Evolutionary conservation across 352 stramenopile species (phyloP), one percentile per base, ranked within the genome.

Genomic region (Phytophthora tubulina): DNA sequence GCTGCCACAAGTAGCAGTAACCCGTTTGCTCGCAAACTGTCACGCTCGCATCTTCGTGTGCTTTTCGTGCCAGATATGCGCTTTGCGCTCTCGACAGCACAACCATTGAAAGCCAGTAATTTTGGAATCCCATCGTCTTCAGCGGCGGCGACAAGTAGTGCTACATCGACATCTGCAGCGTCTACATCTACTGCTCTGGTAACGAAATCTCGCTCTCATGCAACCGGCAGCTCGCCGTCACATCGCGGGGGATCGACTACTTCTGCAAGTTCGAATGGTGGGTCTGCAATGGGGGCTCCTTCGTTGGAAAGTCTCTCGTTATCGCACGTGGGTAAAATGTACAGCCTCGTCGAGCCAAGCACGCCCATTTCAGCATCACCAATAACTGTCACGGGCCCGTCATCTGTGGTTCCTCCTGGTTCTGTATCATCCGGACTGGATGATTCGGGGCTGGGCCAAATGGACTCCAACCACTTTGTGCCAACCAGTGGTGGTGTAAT

Each of bases 281-380:
- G 54, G 6, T 58, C 61, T 21, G 27, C 63, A 30, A 63, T 14
- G 13, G 74, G 67, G 3, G 63, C 74, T 21, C 66, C 76, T 11
- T 78, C 88, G 7, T 67, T 95, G 48, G 89, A 95, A 42, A 95
- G 89, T 41, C 56, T 96, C 9, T 92, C 88, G 0, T 67, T 95
- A 14, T 85, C 85, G 2, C 69, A 92, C 7, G 89, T 96, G 27
- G 82, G 93, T 44, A 90, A 90, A 41, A 93, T 95, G 85, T 96
- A 96, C 57, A 90, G 88, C 9, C 78, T 96, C 1, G 84, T 92
- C 36, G 81, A 88, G 11, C 87, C 87, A 36, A 92, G 86, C 41
- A 78, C 90, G 10, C 84, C 84, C 9, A 75, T 93, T 31, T 75
- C 80, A 5, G 75, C 85, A 10, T 77, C 78, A 13, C 70, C 81